These are phyloP conservation scores for Schizochytrium sp. DNA, from an alignment of 108 stramenopile species.

Conservation along the genomic window DNA sequence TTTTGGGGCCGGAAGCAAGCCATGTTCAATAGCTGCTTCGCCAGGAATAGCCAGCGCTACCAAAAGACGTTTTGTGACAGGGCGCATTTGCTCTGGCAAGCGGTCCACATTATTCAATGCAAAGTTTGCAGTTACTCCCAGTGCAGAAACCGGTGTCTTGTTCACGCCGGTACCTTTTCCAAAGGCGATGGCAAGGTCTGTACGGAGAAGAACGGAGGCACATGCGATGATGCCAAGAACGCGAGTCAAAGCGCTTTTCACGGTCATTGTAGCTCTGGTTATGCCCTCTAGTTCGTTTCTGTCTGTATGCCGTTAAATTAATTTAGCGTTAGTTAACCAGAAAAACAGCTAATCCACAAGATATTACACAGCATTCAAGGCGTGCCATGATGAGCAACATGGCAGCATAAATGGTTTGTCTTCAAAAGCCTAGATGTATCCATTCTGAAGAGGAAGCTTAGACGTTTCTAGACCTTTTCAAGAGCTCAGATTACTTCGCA, in stretches of 20 bases:
- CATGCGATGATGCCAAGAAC: neutral
- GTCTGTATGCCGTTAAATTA: too few species aligned
- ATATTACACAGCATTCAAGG: too few species aligned
- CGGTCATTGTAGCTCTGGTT: neutral
- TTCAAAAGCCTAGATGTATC: too few species aligned
- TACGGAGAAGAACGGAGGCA: neutral
- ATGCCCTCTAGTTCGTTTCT: too few species aligned
- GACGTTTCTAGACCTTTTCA: too few species aligned
- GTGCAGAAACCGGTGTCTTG: neutral
- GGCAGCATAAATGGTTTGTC: too few species aligned
- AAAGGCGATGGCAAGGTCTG: conserved; percentile 3
- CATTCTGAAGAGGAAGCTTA: too few species aligned
- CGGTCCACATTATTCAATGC: conserved; percentile 14
- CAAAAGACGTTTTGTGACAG: neutral
- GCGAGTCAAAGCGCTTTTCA: neutral
- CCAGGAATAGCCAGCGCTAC: conserved; percentile 11
- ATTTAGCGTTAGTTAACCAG: too few species aligned
- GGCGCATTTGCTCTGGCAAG: neutral
- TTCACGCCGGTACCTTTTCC: neutral
- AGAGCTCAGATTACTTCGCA: too few species aligned
- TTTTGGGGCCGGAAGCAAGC: conserved; percentile 20
- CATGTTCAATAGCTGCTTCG: conserved; percentile 31
- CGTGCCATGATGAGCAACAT: too few species aligned
- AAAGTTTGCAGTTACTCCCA: conserved; percentile 19
- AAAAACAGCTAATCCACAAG: too few species aligned